Conservation (phyloP, 306 rosid species). For the Prunus mongolica region DNA sequence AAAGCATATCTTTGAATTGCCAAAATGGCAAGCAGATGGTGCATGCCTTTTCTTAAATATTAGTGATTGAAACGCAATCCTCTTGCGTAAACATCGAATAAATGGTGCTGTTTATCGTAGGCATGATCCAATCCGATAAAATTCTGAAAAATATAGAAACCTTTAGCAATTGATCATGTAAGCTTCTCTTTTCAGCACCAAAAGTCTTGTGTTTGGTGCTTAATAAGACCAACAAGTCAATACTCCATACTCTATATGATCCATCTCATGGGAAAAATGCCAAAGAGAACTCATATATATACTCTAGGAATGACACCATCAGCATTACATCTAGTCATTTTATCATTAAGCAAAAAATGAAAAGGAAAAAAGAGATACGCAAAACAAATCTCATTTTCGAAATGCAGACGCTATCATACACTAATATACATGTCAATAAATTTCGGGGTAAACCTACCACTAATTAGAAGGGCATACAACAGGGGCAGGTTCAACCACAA, state of each 20-base stretch:
- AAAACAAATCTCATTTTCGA: slow-evolving; percentile 21
- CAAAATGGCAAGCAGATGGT: neutral
- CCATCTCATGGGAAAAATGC: neutral
- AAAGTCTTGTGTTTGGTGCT: neutral
- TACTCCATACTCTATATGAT: no score
- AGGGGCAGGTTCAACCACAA: slow-evolving; percentile 15
- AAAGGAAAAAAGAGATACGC: neutral
- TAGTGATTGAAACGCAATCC: neutral
- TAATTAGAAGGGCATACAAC: neutral
- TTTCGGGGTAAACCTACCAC: slow-evolving; percentile 22
- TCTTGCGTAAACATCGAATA: no score
- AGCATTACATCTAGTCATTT: neutral
- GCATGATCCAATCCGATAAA: neutral
- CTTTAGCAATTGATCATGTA: neutral
- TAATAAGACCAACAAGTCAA: no score
- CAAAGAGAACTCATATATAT: neutral
- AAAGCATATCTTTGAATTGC: neutral
- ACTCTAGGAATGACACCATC: no score
- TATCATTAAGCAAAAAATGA: neutral
- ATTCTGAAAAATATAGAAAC: neutral
- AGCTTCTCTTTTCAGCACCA: neutral
- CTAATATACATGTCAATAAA: slow-evolving; percentile 28
- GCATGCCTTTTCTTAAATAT: neutral
- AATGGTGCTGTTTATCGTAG: neutral
- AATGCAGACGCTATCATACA: slow-evolving; percentile 44